Evolutionary conservation across 2,329 filamentous ascomycete species (phyloP), one percentile per base, ranked within the genome.

Genomic region (Esteya vermicola): DNA sequence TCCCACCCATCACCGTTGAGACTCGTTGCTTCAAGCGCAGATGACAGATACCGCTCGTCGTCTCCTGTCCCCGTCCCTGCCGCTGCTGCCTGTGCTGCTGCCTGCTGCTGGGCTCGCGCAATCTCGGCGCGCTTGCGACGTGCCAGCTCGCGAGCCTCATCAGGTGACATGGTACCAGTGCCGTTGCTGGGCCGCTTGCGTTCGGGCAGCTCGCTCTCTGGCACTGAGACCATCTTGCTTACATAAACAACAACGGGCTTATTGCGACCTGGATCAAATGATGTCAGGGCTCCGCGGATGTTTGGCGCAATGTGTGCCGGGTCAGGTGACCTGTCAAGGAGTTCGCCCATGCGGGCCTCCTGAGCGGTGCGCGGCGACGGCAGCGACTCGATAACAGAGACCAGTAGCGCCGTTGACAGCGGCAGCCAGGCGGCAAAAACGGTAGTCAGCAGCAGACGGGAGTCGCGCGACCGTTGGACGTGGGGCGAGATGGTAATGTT

Each of bases 211-310:
- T 98, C 89, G 57, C 85, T 95, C 53, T 93, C 85, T 0, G 86
- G 89, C 12, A 98, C 71, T 0, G 91, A 91, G 2, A 96, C 84
- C 86, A 98, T 95, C 57, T 98, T 98, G 62, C 89, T 96, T 45
- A 98, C 84, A 49, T 94, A 98, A 9, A 85, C 89, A 2, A 98
- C 85, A 0, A 93, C 77, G 0, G 89, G 88, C 42, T 82, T 77
- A 68, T 30, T 72, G 67, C 0, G 68, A 69, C 4, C n/a, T 35
- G 74, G 74, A 52, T 82, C 83, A 54, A 93, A 95, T 1, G 77
- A 68, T 2, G 82, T 62, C 78, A 96, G 89, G 6, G 89, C 85
- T n/a, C 81, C 67, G 49, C 76, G 80, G 40, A 96, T 63, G 7
- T 67, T 62, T 2, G 72, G 61, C 39, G 83, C 76, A 34, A 96